Conservation (phyloP, 352 stramenopile genomes). For the Plasmopara halstedii region DNA sequence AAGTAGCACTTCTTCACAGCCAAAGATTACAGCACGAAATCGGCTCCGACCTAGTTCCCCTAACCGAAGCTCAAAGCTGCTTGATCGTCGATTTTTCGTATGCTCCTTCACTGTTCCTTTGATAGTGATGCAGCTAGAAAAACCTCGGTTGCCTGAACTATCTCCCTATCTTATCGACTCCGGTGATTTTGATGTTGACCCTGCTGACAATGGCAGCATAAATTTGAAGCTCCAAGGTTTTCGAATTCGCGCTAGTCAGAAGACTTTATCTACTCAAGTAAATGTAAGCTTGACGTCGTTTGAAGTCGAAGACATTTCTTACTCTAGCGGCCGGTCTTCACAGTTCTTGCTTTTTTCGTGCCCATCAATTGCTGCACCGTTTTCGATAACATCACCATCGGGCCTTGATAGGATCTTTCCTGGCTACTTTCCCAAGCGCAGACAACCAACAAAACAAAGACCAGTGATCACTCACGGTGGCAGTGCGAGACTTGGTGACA, state of each 20-base stretch:
- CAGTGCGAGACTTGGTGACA: slow-evolving; percentile 11
- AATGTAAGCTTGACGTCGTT: slow-evolving; percentile 62
- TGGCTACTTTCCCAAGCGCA: slow-evolving; percentile 19
- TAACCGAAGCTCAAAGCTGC: slow-evolving; percentile 31
- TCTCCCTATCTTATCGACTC: slow-evolving; percentile 56
- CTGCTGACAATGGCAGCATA: slow-evolving; percentile 53
- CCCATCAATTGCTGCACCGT: slow-evolving; percentile 56
- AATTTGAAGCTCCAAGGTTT: slow-evolving; percentile 78
- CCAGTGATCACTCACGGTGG: slow-evolving; percentile 47
- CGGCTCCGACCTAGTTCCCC: slow-evolving; percentile 16
- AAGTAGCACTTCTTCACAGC: slow-evolving; percentile 7
- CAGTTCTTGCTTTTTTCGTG: slow-evolving; percentile 79
- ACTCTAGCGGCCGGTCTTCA: slow-evolving; percentile 47
- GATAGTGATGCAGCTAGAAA: slow-evolving; percentile 76
- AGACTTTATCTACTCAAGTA: slow-evolving; percentile 70
- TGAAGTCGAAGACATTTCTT: slow-evolving; percentile 71
- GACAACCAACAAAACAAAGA: slow-evolving; percentile 30
- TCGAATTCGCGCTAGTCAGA: slow-evolving; percentile 67
- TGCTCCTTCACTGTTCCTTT: slow-evolving; percentile 78
- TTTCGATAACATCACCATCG: slow-evolving; percentile 44
- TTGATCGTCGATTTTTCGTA: slow-evolving; percentile 66
- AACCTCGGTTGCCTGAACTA: slow-evolving; percentile 39
- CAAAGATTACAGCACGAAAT: slow-evolving; percentile 20
- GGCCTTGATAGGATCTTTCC: slow-evolving; percentile 31
- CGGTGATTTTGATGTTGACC: slow-evolving; percentile 49